A percentile compares a stretch with the other conserved stretches of the same genome.
These are phyloP conservation scores for Kwoniella dejecticola DNA, from an alignment of 768 basidiomycete genomes.

Conservation along the genomic window DNA sequence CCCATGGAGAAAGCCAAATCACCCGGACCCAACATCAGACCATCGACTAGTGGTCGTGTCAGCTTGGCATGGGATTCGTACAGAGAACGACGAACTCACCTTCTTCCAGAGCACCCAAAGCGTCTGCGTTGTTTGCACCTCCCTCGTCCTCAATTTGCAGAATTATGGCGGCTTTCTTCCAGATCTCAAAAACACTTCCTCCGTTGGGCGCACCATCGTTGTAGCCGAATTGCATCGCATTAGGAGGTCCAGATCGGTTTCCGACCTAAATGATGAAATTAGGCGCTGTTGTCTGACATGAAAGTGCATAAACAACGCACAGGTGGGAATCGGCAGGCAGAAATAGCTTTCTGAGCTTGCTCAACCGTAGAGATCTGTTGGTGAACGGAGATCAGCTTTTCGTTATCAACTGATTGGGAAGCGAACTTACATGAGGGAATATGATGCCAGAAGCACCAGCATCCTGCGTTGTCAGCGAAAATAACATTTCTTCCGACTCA, in stretches of 20 bases:
- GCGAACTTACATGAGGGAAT: conserved; percentile 11
- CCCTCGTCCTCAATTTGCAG: conserved; percentile 27
- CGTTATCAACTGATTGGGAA: too few relatives aligned
- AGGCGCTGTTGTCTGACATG: not conserved
- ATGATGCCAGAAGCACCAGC: conserved; percentile 15
- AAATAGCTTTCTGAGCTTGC: conserved; percentile 5
- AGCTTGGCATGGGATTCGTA: not conserved
- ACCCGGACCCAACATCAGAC: not conserved
- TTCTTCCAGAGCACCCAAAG: conserved; percentile 24
- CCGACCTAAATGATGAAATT: conserved; percentile 8
- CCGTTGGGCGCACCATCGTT: conserved; percentile 23
- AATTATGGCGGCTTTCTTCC: conserved; percentile 24
- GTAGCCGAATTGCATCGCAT: conserved; percentile 19
- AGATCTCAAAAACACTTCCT: conserved; percentile 18
- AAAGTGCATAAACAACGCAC: not conserved
- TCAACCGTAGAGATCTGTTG: conserved; percentile 2
- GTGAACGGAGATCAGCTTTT: not conserved
- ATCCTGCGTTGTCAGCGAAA: not conserved
- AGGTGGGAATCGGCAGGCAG: conserved; percentile 7
- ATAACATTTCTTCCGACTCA: not conserved
- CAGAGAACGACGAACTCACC: conserved; percentile 11
- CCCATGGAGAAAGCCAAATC: conserved; percentile 16
- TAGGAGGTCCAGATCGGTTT: conserved; percentile 25
- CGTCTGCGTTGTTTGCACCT: conserved; percentile 29
- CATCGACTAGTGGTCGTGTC: not conserved